Conservation (phyloP, 352 stramenopile species). For the Elongisporangium prolatum region DNA sequence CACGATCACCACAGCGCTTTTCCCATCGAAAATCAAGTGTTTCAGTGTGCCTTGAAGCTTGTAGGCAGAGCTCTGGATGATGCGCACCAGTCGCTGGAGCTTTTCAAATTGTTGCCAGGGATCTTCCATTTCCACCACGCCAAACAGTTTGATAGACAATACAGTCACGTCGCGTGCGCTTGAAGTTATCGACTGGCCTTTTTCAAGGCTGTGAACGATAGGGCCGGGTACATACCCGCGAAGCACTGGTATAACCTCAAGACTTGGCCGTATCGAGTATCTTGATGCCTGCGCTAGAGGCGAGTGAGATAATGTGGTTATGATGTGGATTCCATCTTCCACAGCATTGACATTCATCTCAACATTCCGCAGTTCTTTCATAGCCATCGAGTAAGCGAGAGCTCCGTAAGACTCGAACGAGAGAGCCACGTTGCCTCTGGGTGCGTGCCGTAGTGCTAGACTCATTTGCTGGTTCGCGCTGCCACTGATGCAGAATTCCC, state of each 20-base stretch:
- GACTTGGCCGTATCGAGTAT: background rate
- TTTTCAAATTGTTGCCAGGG: constrained; percentile 32
- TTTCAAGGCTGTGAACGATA: constrained; percentile 63
- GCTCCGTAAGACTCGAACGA: constrained; percentile 45
- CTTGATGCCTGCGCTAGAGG: background rate
- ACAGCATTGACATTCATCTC: background rate
- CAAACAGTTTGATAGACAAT: constrained; percentile 64
- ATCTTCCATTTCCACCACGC: constrained; percentile 41
- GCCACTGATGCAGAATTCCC: constrained; percentile 85
- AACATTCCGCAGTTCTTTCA: background rate
- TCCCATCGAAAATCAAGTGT: constrained; percentile 86
- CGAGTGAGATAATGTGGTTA: background rate
- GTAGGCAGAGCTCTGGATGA: constrained; percentile 73
- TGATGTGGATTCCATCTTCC: background rate
- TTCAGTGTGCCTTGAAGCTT: constrained; percentile 74
- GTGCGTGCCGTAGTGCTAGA: constrained; percentile 52
- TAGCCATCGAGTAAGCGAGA: constrained; percentile 6
- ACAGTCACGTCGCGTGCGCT: constrained; percentile 68
- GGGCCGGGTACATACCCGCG: constrained; percentile 60
- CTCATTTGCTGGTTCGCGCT: constrained; percentile 80
- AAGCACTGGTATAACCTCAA: constrained; percentile 35
- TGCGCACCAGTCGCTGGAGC: constrained; percentile 52
- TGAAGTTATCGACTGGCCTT: constrained; percentile 55
- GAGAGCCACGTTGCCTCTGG: constrained; percentile 72
- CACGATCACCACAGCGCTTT: constrained; percentile 74